Evolutionary conservation across 306 rosid species (phyloP), one percentile per base, ranked within the genome.

Genomic region (Hippophae gyantsensis): DNA sequence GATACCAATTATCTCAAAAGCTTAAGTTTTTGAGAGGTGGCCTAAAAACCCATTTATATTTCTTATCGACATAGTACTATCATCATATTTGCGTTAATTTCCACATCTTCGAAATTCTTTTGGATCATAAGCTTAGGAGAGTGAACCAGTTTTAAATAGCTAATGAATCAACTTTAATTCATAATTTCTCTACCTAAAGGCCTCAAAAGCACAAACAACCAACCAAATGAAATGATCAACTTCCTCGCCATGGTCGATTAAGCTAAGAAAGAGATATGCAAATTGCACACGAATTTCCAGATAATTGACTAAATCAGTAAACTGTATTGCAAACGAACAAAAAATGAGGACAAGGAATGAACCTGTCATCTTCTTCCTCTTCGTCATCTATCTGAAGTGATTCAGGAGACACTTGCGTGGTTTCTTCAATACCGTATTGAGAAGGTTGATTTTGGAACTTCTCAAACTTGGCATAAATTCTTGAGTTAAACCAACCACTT

Each of bases 331-430:
- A 0, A 59, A 59, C 53, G 58, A 18, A 48, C 10, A 26, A 7
- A 9, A 27, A 40, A 13, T 32, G 59, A 26, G 0, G n/a, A 40
- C 48, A 60, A 65, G 10, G 42, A 53, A 62, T 48, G n/a, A 58
- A 86, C 98, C 95, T 85, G 76, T 90, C 97, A 67, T 74, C 89
- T 79, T 90, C 92, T 58, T 79, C 89, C 5, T 54, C 75, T 38
- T 56, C 64, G 7, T 71, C 54, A 32, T 32, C 38, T 32, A 32
- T 32, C 38, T 32, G 56, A 70, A 55, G 65, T 25, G 71, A 71
- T 51, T 64, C 51, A 52, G 69, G 42, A 59, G 76, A 45, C 9
- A 79, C 63, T 43, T 81, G 38, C 42, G 72, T 56, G 9, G 81
- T 3, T 12, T 79, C 82, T 63, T 62, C 57, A 38, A 52, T 41